Evolutionary conservation across 2,329 filamentous ascomycete species (phyloP), one percentile per base, ranked within the genome.

Genomic region (Clarireedia sp.): DNA sequence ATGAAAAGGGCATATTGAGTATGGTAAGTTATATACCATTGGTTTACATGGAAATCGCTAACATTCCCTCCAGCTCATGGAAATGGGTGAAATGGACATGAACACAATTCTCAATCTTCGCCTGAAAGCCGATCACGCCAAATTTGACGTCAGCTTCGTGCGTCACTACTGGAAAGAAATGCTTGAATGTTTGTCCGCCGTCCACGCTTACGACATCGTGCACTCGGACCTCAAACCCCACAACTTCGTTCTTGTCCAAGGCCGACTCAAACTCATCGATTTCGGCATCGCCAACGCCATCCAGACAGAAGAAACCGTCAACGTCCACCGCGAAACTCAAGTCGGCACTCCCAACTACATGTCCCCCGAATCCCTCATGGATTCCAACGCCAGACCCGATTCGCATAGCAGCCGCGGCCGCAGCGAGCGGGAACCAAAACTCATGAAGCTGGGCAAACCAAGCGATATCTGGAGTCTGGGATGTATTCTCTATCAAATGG

Each of bases 121-220:
- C 9, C 75, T 89, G 65, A 89, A 85, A 65, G 80, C 78, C 0
- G 86, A 90, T 58, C 82, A 87, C 53, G 82, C 88, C 40, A 81
- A 79, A 57, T 86, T 99, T 58, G 94, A 99, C 68, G 80, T 89
- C 1, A 88, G 87, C 52, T 96, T 97, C 70, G 90, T 94, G 12
- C 87, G 94, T n/a, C 95, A 89, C 72, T 96, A 96, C 76, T 99
- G 94, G 94, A 94, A 95, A 71, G 94, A 99, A 73, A 99, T 99
- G 94, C 84, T 99, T 17, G 90, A 96, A 70, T 97, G 94, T 68
- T 83, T 99, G 5, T 82, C 89, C 63, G 83, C 92, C 0, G 90
- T 99, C 1, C 94, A 99, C 68, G 81, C 87, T 12, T 79, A 86
- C 69, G 90, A 96, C 67, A 91, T 99, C 60, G 94, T 99, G 3